phyloP scores from a whole-genome alignment of 805 yeast species.

The Pichia deserticola region DNA sequence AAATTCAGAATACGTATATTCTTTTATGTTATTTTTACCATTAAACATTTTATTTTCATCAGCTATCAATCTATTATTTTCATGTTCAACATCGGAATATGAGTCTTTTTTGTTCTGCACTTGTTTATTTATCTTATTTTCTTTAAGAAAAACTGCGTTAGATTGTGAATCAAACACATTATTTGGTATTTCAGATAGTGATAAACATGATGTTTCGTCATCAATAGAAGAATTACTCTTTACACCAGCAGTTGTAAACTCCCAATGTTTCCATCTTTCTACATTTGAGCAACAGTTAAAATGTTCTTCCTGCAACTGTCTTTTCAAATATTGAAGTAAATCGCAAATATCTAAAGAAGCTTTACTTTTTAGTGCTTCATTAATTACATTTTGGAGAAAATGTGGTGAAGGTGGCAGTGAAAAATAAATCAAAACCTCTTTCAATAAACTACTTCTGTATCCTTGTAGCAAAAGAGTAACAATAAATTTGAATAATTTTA shows the following conservation, averaged over 20 bases:
- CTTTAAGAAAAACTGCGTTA: too few species aligned
- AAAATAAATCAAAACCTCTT: constrained; percentile 21
- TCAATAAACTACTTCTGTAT: constrained; percentile 15
- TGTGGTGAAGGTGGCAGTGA: constrained; percentile 22
- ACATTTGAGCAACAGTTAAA: constrained; percentile 13
- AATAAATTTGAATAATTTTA: constrained; percentile 17
- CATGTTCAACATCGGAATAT: too few species aligned
- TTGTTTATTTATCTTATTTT: not conserved
- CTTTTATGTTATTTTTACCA: too few species aligned
- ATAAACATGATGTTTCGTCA: not conserved
- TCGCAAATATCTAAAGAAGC: constrained; percentile 9
- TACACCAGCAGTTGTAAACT: constrained; percentile 1
- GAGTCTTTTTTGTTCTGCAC: too few species aligned
- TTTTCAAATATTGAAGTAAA: constrained; percentile 15
- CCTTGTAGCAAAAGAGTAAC: constrained; percentile 14
- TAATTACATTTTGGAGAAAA: constrained; percentile 12
- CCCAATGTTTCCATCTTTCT: constrained; percentile 7
- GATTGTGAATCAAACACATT: not conserved
- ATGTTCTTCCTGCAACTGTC: constrained; percentile 17
- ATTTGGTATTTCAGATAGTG: not conserved
- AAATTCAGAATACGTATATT: too few species aligned
- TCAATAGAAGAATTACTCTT: not conserved
- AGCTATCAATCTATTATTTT: not conserved
- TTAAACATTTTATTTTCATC: not conserved
- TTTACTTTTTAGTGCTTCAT: constrained; percentile 9